Evolutionary conservation across 345 rosid genomes (phyloP), one percentile per base, ranked within the genome.

Genomic region (Garcia nutans): DNA sequence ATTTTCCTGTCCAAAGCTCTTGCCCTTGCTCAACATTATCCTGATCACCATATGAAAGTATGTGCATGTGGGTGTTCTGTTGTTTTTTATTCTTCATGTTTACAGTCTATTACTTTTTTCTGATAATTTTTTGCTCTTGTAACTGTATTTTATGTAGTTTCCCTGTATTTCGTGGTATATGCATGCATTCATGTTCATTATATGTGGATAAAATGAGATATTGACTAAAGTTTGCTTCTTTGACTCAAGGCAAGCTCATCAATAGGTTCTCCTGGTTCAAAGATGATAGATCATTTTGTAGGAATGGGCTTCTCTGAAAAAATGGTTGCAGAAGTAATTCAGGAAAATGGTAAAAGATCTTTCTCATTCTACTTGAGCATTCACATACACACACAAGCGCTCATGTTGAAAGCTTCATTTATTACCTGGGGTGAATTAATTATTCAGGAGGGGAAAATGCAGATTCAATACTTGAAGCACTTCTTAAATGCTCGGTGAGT

Each of bases 261-360:
- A 31, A 85, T 84, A 64, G 80, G 91, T 74, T 89, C 92, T 17
- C 86, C 91, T 52, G 83, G 79, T 68, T 68, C 93, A 65, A 91
- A 87, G 77, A 26, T 82, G 68, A 76, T 86, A 54, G 85, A 85
- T 84, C 85, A 88, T 65, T 94, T 92, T 76, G 78, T 88, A 33
- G 87, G 82, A 8, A 92, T 91, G 98, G 99, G 97, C 19, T 93
- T 90, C 75, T 66, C 88, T 13, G 90, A 84, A 58, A 83, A 90
- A 64, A 76, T 86, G 44, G 93, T 91, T 55, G 80, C 83, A 70
- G 89, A 85, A 76, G 93, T 83, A 17, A 86, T 93, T 26, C 89
- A 84, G 22, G 88, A 95, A 84, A 83, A 82, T 65, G 93, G 99
- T 93, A 85, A 68, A 71, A 28, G 67, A 10, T 17, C 41, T 72